Evolutionary conservation across 163 green algal species (phyloP).

Genomic region (Scenedesmus sp.): DNA sequence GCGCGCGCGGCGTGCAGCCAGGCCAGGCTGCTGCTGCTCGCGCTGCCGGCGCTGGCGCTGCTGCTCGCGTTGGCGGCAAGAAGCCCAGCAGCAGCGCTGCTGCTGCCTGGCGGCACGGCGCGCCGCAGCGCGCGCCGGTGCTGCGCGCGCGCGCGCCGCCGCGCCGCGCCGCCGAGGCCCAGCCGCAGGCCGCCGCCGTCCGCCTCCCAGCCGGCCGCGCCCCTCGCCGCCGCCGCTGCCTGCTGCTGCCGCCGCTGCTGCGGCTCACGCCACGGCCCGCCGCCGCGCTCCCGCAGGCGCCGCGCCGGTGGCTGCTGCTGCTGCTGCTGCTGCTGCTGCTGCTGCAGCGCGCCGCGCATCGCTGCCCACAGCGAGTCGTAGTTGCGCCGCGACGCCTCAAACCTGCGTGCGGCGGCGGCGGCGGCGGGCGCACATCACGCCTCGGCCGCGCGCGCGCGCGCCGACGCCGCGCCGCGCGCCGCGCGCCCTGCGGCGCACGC

Average conservation of each 20-base stretch:
- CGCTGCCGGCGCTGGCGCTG: slow-evolving; percentile 13
- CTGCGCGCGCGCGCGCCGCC: not conserved
- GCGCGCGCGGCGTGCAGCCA: not conserved
- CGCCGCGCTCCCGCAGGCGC: not conserved
- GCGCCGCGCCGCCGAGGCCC: too few relatives aligned
- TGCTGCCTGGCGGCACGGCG: not conserved
- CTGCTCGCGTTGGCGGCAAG: not conserved
- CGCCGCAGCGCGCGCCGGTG: not conserved
- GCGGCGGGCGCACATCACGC: too few relatives aligned
- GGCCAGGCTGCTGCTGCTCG: not conserved
- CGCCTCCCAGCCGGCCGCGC: too few relatives aligned
- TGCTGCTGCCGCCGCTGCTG: too few relatives aligned
- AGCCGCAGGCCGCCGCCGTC: too few relatives aligned
- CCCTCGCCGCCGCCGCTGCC: too few relatives aligned
- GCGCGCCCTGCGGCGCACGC: slow-evolving; percentile 10
- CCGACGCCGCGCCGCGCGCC: too few relatives aligned
- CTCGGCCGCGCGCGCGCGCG: too few relatives aligned
- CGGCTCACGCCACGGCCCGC: not conserved
- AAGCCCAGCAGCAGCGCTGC: not conserved
- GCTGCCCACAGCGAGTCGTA: slow-evolving; percentile 19
- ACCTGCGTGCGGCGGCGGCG: slow-evolving; percentile 5
- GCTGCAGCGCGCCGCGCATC: not conserved
- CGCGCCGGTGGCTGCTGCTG: not conserved
- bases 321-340: slow-evolving; percentile 20
- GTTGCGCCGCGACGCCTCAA: slow-evolving; percentile 36